phyloP scores from a whole-genome alignment of 805 yeast species.

The Candida montana region DNA sequence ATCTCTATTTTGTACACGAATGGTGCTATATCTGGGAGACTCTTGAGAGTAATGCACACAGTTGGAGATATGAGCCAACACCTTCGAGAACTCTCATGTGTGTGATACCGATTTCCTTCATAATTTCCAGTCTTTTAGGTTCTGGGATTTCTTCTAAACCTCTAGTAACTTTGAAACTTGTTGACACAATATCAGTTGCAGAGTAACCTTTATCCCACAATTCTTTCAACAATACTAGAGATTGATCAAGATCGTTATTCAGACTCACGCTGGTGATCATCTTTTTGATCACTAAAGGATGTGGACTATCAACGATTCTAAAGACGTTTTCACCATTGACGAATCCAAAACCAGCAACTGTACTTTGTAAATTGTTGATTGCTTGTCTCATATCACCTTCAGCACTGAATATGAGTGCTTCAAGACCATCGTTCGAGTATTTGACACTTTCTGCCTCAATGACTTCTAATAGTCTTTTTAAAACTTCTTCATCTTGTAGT shows the following conservation, averaged over 20 bases:
- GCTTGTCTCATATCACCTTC: constrained; percentile 99
- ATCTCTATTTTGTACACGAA: too few relatives aligned
- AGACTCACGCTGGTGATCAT: constrained; percentile 50
- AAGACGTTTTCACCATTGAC: constrained; percentile 92
- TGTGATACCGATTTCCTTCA: constrained; percentile 81
- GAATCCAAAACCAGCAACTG: constrained; percentile 87
- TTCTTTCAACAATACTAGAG: constrained; percentile 56
- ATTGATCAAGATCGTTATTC: constrained; percentile 51
- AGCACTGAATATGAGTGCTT: constrained; percentile 89
- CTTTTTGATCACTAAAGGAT: constrained; percentile 76
- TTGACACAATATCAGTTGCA: constrained; percentile 87
- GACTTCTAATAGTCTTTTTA: constrained; percentile 68
- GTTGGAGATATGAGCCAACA: constrained; percentile 78
- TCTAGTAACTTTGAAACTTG: constrained; percentile 84
- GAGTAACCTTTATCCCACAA: constrained; percentile 91
- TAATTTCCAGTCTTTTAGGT: constrained; percentile 62
- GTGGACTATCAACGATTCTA: constrained; percentile 94
- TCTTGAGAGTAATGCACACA: constrained; percentile 76
- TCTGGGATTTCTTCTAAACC: constrained; percentile 66
- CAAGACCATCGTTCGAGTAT: constrained; percentile 83
- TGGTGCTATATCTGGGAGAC: constrained; percentile 16
- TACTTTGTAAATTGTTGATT: constrained; percentile 86
- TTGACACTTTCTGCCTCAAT: constrained; percentile 65
- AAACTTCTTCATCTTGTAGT: constrained; percentile 78
- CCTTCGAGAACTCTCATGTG: constrained; percentile 95